These are phyloP conservation scores for Hyphopichia wangnamkhiaoensis DNA, from an alignment of 1,139 yeast species.

Conservation along the genomic window DNA sequence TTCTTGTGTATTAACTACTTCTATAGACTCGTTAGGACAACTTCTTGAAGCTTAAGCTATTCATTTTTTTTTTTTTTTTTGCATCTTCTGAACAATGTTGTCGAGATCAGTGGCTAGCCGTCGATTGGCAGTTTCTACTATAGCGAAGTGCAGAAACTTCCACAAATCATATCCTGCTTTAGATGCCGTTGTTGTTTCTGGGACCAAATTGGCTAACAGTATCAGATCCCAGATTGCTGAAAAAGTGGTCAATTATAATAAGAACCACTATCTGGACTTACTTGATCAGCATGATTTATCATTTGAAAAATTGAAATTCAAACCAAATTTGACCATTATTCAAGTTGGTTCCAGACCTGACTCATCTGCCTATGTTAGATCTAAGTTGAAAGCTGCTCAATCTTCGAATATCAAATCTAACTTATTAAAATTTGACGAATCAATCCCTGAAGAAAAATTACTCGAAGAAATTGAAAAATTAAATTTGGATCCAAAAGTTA, in stretches of 20 bases:
- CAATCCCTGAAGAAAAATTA: slow-evolving; percentile 56
- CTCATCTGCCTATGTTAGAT: slow-evolving; percentile 73
- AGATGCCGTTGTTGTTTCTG: slow-evolving; percentile 46
- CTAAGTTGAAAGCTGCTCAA: slow-evolving; percentile 71
- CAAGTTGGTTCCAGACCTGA: slow-evolving; percentile 80
- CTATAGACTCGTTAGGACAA: neutral
- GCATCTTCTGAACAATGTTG: slow-evolving; percentile 4
- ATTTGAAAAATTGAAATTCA: slow-evolving; percentile 43
- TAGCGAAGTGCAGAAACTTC: slow-evolving; percentile 11
- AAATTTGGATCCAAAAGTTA: slow-evolving; percentile 63
- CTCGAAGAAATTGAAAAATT: slow-evolving; percentile 55
- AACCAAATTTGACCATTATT: slow-evolving; percentile 65
- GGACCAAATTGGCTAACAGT: slow-evolving; percentile 42
- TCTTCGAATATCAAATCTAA: slow-evolving; percentile 65
- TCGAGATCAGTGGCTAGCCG: slow-evolving; percentile 1
- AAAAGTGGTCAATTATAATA: slow-evolving; percentile 42
- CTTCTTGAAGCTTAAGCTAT: too few species aligned
- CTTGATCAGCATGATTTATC: slow-evolving; percentile 13
- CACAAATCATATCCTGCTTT: slow-evolving; percentile 15
- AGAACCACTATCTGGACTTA: slow-evolving; percentile 23
- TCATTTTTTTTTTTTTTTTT: neutral
- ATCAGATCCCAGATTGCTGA: slow-evolving; percentile 41
- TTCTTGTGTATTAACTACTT: too few species aligned
- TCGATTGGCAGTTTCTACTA: neutral
- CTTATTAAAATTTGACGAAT: slow-evolving; percentile 57